These are phyloP conservation scores for Botrytis byssoidea DNA, from an alignment of 2,329 filamentous ascomycete species.

Conservation along the genomic window DNA sequence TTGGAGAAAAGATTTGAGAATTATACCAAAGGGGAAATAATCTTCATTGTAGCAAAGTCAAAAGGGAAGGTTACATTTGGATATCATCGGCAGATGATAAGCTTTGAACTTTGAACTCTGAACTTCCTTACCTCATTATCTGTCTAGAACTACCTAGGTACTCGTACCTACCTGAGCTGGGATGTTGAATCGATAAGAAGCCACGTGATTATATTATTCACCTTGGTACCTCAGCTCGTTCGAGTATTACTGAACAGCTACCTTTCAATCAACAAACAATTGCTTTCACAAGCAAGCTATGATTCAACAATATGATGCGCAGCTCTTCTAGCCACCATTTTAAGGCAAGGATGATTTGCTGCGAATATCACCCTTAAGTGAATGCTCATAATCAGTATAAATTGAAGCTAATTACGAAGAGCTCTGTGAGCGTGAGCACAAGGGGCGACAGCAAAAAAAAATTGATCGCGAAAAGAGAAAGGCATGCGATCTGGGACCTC, in stretches of 20 bases:
- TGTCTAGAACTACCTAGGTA: not conserved
- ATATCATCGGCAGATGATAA: not conserved
- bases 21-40: not conserved
- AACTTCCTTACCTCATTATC: not conserved
- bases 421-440: too few relatives aligned
- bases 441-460: not conserved
- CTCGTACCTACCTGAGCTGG: too few relatives aligned
- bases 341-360: not conserved
- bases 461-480: not conserved
- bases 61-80: slow-evolving; percentile 3
- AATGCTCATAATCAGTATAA: not conserved
- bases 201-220: not conserved
- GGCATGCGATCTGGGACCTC: too few relatives aligned
- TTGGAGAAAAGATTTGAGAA: not conserved
- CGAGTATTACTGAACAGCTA: not conserved
- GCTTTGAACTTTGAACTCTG: not conserved
- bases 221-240: not conserved
- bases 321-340: not conserved
- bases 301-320: too few relatives aligned
- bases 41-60: not conserved
- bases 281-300: not conserved
- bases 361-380: not conserved
- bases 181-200: not conserved
- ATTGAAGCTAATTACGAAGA: not conserved
- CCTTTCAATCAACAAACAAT: not conserved